A percentile compares a stretch with the other conserved stretches of the same genome.
Evolutionary conservation across 352 stramenopile species (phyloP).

Genomic region (Halophytophthora polymorphica): DNA sequence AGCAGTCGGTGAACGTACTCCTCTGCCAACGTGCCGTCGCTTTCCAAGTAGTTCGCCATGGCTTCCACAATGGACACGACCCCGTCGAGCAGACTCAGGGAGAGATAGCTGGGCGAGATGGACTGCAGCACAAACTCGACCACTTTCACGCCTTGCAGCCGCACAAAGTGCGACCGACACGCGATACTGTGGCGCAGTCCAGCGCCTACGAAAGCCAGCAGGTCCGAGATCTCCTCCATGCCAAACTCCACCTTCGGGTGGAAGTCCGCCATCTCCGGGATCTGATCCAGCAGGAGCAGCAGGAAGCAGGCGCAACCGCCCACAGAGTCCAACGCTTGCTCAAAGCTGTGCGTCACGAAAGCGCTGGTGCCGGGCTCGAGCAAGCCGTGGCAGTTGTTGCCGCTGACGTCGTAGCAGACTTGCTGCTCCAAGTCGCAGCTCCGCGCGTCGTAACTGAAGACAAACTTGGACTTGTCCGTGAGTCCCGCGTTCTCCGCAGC

Average conservation of each 20-base stretch:
- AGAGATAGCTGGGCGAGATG: slow-evolving; percentile 73
- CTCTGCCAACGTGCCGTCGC: slow-evolving; percentile 26
- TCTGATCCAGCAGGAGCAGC: slow-evolving; percentile 69
- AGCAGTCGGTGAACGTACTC: slow-evolving; percentile 64
- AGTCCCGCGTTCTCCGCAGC: slow-evolving; percentile 62
- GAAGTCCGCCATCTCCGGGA: slow-evolving; percentile 76
- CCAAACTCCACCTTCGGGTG: slow-evolving; percentile 66
- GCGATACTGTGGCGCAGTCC: slow-evolving; percentile 54
- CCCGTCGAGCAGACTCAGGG: slow-evolving; percentile 49
- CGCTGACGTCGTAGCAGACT: slow-evolving; percentile 71
- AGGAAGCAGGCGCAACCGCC: slow-evolving; percentile 73
- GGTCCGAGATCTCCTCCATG: slow-evolving; percentile 62
- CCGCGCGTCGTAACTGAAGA: slow-evolving; percentile 77
- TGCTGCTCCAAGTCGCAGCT: slow-evolving; percentile 54
- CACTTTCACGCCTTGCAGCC: slow-evolving; percentile 66
- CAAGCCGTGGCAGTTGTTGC: slow-evolving; percentile 69
- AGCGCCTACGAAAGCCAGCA: slow-evolving; percentile 58
- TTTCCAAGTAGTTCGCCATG: slow-evolving; percentile 39
- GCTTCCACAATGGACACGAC: slow-evolving; percentile 63
- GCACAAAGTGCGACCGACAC: slow-evolving; percentile 73
- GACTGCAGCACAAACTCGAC: slow-evolving; percentile 73
- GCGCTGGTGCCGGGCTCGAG: slow-evolving; percentile 66
- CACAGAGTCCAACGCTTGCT: slow-evolving; percentile 60
- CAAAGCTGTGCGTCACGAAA: slow-evolving; percentile 59
- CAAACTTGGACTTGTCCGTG: slow-evolving; percentile 74